phyloP scores from a whole-genome alignment of 495 filamentous ascomycete genomes.

The Paragyromitra xinjiangensis region DNA sequence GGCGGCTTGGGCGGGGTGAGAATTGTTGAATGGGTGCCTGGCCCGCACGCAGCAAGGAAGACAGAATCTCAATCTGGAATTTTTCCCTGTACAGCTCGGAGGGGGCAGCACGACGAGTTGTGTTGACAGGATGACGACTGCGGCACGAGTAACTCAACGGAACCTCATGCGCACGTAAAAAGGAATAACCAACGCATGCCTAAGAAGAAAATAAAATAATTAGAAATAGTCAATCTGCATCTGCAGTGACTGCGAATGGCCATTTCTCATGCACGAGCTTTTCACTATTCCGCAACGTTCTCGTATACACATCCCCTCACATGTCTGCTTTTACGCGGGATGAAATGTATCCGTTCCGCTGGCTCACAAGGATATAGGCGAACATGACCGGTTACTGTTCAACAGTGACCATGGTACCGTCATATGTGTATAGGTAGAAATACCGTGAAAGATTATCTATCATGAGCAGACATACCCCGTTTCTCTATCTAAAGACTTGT shows the following conservation, averaged over 20 bases:
- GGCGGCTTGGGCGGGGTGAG: conserved; percentile 36
- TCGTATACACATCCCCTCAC: conserved; percentile 7
- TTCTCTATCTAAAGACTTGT: not conserved
- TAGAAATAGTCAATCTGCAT: not conserved
- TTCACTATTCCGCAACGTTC: conserved; percentile 5
- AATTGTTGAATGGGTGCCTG: conserved; percentile 50
- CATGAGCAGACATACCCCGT: conserved; percentile 4
- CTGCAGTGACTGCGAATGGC: conserved; percentile 12
- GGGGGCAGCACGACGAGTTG: conserved; percentile 21
- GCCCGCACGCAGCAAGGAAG: conserved; percentile 39
- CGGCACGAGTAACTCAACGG: conserved; percentile 39
- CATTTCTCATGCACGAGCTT: conserved; percentile 22
- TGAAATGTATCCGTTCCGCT: conserved; percentile 39
- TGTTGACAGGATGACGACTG: conserved; percentile 53
- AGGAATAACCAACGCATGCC: conserved; percentile 40
- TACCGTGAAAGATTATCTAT: not conserved
- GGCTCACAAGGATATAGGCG: conserved; percentile 21
- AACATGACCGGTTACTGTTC: conserved; percentile 23
- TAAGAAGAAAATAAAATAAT: conserved; percentile 8
- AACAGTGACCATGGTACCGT: conserved; percentile 21
- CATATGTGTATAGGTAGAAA: conserved; percentile 14
- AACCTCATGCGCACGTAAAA: conserved; percentile 27
- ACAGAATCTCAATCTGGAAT: conserved; percentile 45
- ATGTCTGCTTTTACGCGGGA: conserved; percentile 19
- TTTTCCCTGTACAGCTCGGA: conserved; percentile 35